Evolutionary conservation across 768 basidiomycete species (phyloP).

Genomic region (Boletus eberwhitei): DNA sequence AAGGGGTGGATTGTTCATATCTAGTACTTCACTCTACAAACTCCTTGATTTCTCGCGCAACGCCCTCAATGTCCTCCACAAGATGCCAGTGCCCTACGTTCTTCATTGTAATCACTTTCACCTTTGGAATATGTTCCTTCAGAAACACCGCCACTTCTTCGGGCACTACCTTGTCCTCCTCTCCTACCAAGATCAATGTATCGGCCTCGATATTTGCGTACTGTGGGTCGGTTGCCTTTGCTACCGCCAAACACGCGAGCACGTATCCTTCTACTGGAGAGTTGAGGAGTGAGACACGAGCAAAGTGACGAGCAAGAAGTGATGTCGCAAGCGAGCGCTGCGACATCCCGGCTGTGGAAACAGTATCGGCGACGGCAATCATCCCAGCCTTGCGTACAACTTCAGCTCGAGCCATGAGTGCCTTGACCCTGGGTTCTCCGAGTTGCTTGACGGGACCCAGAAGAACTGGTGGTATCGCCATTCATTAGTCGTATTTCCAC

Average conservation of each 20-base stretch:
- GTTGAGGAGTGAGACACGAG: background rate
- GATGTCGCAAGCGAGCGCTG: background rate
- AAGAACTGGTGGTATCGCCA: background rate
- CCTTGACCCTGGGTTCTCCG: background rate
- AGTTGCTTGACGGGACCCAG: background rate
- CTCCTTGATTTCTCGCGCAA: background rate
- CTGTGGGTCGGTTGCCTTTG: background rate
- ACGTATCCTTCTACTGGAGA: background rate
- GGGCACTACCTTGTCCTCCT: background rate
- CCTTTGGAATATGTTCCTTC: background rate
- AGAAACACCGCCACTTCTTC: background rate
- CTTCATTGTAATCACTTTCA: background rate
- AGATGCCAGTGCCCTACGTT: conserved; percentile 1
- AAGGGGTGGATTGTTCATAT: background rate
- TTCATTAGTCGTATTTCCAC: background rate
- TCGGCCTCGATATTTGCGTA: background rate
- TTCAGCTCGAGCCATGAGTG: background rate
- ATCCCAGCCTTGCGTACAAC: conserved; percentile 5
- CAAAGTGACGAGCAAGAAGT: conserved; percentile 1
- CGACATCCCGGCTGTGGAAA: conserved; percentile 4
- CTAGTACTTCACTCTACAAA: background rate
- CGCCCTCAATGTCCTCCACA: conserved; percentile 4
- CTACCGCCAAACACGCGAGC: background rate
- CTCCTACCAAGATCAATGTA: conserved; percentile 2
- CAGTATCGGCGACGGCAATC: background rate